Percentiles rank a stretch among this genome's conserved stretches.
These are phyloP conservation scores for Clathrospora elynae DNA, from an alignment of 2,329 filamentous ascomycete species.

Conservation along the genomic window DNA sequence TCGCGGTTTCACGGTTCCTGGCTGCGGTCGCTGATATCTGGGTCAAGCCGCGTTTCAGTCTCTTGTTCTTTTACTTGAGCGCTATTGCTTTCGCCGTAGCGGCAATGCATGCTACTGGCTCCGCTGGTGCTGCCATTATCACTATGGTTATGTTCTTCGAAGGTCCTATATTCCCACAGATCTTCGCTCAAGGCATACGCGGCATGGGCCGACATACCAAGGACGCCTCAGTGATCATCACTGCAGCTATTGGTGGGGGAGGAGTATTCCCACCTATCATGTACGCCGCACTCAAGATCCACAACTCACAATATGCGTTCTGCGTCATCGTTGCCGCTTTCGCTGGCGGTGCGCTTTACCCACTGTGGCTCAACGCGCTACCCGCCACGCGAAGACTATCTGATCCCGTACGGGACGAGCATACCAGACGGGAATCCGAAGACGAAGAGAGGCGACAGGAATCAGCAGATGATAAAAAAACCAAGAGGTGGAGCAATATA, in stretches of 20 bases:
- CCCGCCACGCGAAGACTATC: conserved; percentile 57
- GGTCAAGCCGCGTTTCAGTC: conserved; percentile 63
- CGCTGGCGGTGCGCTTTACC: conserved; percentile 57
- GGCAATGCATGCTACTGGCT: conserved; percentile 53
- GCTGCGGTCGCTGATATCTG: conserved; percentile 59
- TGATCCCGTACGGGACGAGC: conserved; percentile 52
- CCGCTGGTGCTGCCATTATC: conserved; percentile 54
- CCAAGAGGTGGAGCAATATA: conserved; percentile 30
- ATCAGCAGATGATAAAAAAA: conserved; percentile 22
- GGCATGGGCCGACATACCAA: conserved; percentile 65
- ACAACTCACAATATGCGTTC: conserved; percentile 56
- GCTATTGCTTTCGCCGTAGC: conserved; percentile 59
- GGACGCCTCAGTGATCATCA: conserved; percentile 59
- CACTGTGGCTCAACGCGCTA: conserved; percentile 59
- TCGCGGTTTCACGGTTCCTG: conserved; percentile 63
- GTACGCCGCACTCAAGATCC: conserved; percentile 50
- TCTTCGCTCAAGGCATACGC: conserved; percentile 63
- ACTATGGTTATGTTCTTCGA: conserved; percentile 64
- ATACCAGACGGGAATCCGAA: conserved; percentile 33
- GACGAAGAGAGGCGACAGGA: conserved; percentile 30
- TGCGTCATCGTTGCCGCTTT: conserved; percentile 60
- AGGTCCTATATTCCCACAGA: conserved; percentile 63
- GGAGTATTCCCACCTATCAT: conserved; percentile 62
- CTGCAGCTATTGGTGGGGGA: conserved; percentile 61
- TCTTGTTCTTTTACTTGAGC: conserved; percentile 59